Base-by-base conservation (phyloP, 768 basidiomycete species). In the Cystofilobasidium ferigula region DNA sequence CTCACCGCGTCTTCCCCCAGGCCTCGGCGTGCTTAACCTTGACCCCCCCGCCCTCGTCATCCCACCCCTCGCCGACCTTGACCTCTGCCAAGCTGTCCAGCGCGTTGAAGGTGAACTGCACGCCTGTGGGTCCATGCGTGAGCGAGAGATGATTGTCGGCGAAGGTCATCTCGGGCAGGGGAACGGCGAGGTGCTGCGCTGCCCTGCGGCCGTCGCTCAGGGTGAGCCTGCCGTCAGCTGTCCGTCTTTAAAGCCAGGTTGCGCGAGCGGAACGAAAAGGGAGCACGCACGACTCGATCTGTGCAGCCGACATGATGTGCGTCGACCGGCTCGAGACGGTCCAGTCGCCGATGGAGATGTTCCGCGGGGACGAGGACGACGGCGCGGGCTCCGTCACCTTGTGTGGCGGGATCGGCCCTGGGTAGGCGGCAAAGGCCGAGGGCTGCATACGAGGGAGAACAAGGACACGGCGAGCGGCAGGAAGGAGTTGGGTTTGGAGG, bases 81-180 rank as follows among this genome's bases (percentile, higher is more conserved):
- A 98, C 94, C 1, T 72, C 78, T 48, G 77, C 77, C 54, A 99
- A 77, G 1, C 91, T 89, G 14, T 82, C 80, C 43, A 82, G 77
- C 0, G 87, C 80, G 26, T 82, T 80, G 74, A 95, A 92, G 0
- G 78, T 72, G 64, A 87, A 83, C 59, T 75, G 77, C 81, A 86
- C 86, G 14, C 83, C 83, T 10, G 82, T 83, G 0, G 82, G 76
- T 30, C 73, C 77, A 71, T 97, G 89, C 36, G 80, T 79, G 30
- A 98, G 76, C 4, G 79, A 77, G 12, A 99, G 80, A 20, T 74
- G 74, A 76, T 98, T 98, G 75, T 82, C 83, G 7, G 91, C 92
- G 72, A 97, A 98, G 0, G 88, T 91, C 90, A 98, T 98, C 74
- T 99, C 95, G 2, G 95, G 95, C 1, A 94, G 76, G 0, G 94